Base-by-base conservation (phyloP, 192 early-diverging fungal genomes). In the Coemansia sp. region DNA sequence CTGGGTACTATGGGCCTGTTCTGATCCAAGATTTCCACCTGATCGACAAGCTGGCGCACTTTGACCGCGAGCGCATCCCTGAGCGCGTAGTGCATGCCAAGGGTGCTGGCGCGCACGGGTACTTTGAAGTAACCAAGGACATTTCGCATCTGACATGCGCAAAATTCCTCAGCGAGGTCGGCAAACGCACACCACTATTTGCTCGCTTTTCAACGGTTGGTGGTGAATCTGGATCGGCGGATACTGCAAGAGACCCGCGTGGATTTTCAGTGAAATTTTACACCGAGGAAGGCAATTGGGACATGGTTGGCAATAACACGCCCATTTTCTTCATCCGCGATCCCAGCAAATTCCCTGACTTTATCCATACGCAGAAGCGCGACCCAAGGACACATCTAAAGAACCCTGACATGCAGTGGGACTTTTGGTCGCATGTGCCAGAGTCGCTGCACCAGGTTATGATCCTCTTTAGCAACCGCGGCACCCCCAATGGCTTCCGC, bases 241-340 rank as follows among this genome's bases (percentile, higher is more conserved):
- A 91, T 66, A 88, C 87, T 16, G 86, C 83, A 59, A 78, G 87
- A 28, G 87, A 91, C 45, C 86, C 87, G 37, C 86, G 90, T n/a
- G 90, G 88, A 23, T 89, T 91, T 70, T 82, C 87, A 12, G 67
- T 87, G 68, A 91, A 91, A 74, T 88, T 91, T 67, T 91, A 89
- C 73, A 91, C 89, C 2, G 87, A 89, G 78, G 89, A 91, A 67
- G 89, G 88, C 61, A 90, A 86, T 71, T 90, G 85, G 86, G 89
- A 93, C 67, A 86, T 91, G 85, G 91, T 92, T 30, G 91, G 89
- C 52, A 90, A 91, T 81, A 91, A 91, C 84, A 91, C 86, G 29
- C 91, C 91, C 0, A 81, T 91, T 21, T 92, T 92, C 79, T 91
- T 90, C 67, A 83, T 91, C 63, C 87, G 87, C 43, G 89, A 90